Percentiles rank a stretch among this genome's conserved stretches.
Conservation (phyloP, 176 grass and related monocot genomes). For the Juncus effusus region DNA sequence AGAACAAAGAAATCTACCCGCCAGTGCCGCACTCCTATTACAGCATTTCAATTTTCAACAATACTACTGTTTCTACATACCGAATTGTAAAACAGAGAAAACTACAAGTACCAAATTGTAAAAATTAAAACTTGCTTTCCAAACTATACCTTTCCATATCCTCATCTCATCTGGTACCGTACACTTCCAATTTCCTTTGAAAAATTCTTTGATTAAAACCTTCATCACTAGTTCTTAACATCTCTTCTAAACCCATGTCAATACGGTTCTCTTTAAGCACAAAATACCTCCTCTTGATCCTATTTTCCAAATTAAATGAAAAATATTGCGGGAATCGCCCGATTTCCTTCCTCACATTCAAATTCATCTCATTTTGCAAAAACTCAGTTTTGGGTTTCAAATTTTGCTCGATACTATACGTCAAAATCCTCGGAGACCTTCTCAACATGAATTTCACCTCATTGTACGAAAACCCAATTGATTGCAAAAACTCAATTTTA, state of each 20-base stretch:
- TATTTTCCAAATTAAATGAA: conserved; percentile 68
- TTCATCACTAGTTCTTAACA: conserved; percentile 59
- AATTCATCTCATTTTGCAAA: conserved; percentile 39
- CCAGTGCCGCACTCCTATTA: too few relatives aligned
- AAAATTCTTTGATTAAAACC: conserved; percentile 48
- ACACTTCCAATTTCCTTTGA: not conserved
- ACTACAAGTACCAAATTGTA: not conserved
- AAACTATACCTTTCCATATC: conserved; percentile 1
- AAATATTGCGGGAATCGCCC: conserved; percentile 75
- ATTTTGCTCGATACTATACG: conserved; percentile 62
- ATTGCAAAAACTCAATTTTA: conserved; percentile 49
- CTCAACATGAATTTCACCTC: conserved; percentile 43
- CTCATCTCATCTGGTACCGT: not conserved
- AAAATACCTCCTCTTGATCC: conserved; percentile 50
- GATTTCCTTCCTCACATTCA: conserved; percentile 38
- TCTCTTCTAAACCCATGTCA: conserved; percentile 42
- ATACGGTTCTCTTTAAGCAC: conserved; percentile 30
- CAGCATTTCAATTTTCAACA: too few relatives aligned
- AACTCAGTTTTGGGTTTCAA: conserved; percentile 57
- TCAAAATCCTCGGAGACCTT: conserved; percentile 59
- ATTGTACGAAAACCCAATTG: conserved; percentile 28
- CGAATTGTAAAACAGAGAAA: not conserved
- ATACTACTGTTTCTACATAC: not conserved
- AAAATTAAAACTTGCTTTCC: not conserved
- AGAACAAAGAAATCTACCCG: too few relatives aligned